A percentile compares a stretch with the other conserved stretches of the same genome.
phyloP scores from a whole-genome alignment of 306 rosid genomes.

The Chamaecrista fasciculata region DNA sequence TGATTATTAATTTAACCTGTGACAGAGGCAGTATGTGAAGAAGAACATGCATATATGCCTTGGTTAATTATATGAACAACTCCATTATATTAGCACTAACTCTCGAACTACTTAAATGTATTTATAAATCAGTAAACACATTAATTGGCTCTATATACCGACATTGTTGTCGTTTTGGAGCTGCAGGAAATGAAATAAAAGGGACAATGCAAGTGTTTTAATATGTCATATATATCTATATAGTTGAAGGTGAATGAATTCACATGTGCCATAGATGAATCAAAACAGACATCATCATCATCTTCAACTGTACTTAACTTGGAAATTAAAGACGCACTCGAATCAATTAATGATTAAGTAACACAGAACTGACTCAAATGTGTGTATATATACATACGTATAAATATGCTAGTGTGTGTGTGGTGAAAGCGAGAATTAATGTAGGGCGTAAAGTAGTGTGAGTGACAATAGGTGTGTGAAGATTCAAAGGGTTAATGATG shows the following conservation, averaged over 20 bases:
- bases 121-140: not conserved
- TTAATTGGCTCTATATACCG: not conserved
- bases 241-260: not conserved
- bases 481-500: conserved; percentile 80
- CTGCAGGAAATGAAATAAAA: not conserved
- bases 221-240: not conserved
- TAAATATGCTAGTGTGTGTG: not conserved
- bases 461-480: conserved; percentile 18
- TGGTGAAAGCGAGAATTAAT: conserved; percentile 26
- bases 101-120: not conserved
- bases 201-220: not conserved
- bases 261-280: conserved; percentile 1
- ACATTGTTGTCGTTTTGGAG: not conserved
- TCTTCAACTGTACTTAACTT: conserved; percentile 6
- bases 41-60: not conserved
- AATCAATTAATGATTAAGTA: not conserved
- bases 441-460: conserved; percentile 25
- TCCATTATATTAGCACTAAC: not conserved
- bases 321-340: conserved; percentile 1
- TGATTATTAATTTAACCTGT: not conserved
- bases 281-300: conserved; percentile 13
- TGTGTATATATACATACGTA: too few relatives aligned
- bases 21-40: not conserved
- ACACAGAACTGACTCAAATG: not conserved
- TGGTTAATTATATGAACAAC: not conserved